Conservation (phyloP, 805 yeast species). For the Ogataea paraovalis region DNA sequence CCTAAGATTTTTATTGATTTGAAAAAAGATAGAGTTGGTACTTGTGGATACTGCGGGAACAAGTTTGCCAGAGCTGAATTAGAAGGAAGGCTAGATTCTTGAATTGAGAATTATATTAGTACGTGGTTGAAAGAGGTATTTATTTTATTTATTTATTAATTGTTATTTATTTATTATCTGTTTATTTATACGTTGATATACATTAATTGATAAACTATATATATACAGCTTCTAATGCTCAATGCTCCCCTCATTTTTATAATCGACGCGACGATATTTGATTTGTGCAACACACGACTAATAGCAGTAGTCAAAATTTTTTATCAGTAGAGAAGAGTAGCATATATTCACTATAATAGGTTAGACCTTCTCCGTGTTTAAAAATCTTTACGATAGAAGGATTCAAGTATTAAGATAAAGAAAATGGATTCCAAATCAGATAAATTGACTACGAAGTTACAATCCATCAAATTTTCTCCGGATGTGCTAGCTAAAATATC, state of each 20-base stretch:
- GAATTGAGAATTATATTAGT: background rate
- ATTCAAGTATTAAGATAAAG: too few species aligned
- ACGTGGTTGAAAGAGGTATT: background rate
- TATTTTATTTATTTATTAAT: conserved; percentile 4
- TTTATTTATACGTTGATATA: background rate
- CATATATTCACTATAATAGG: too few species aligned
- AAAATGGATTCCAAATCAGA: background rate
- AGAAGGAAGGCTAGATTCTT: conserved; percentile 26
- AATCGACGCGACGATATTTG: background rate
- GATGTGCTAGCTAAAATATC: conserved; percentile 78
- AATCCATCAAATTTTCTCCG: conserved; percentile 68
- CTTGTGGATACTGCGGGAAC: conserved; percentile 81
- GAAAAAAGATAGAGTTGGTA: conserved; percentile 66
- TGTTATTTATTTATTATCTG: conserved; percentile 11
- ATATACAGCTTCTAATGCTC: too few species aligned
- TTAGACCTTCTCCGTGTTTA: too few species aligned
- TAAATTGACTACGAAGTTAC: conserved; percentile 8
- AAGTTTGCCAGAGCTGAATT: conserved; percentile 56
- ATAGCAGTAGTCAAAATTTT: background rate
- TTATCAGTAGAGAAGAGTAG: conserved; percentile 1
- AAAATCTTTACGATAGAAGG: too few species aligned
- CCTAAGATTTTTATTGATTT: conserved; percentile 79
- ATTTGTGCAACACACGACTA: background rate
- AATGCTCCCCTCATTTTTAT: background rate
- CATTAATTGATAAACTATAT: background rate